Evolutionary conservation across 306 rosid species (phyloP), one percentile per base, ranked within the genome.

Genomic region (Quercus aquifolioides): DNA sequence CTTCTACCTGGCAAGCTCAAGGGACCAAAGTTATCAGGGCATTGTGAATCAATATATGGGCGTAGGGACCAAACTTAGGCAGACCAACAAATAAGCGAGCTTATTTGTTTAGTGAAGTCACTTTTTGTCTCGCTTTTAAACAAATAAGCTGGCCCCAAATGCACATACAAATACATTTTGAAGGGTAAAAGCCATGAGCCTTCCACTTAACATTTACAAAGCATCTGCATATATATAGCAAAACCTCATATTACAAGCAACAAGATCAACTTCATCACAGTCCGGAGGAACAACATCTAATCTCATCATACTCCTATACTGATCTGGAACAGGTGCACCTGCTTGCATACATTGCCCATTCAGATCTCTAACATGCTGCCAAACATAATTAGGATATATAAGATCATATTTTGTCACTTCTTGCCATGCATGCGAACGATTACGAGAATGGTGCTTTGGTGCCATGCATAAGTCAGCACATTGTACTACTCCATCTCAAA

Each of bases 371-470:
- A 89, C 90, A 74, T 92, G 97, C 96, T 6, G 41, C 41, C 97
- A 94, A 19, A 94, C 94, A 79, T 87, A 87, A 83, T 92, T 92
- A 0, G 94, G 91, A 82, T 85, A 83, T 28, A 92, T 86, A 41
- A 92, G 75, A 78, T 92, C 96, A 20, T 92, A 89, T 55, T 90
- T 71, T 33, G 83, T 90, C 17, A 96, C 97, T 80, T 94, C 94
- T 78, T 94, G 94, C 98, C 98, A 94, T 70, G 97, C 97, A 74
- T 94, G 97, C 83, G 92, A 81, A 65, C 98, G 97, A 26, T 94
- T 84, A 11, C 97, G 92, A 63, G 93, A 90, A 77, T 90, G 95
- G 76, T 94, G 98, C 86, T 90, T 90, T 31, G 95, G 84, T 56
- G 92, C 97, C 85, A 86, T 85, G 76, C 98, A 90, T 87, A 94